These are phyloP conservation scores for Xenosphaeropsis pyriputrescens DNA, from an alignment of 2,329 filamentous ascomycete species.

Conservation along the genomic window DNA sequence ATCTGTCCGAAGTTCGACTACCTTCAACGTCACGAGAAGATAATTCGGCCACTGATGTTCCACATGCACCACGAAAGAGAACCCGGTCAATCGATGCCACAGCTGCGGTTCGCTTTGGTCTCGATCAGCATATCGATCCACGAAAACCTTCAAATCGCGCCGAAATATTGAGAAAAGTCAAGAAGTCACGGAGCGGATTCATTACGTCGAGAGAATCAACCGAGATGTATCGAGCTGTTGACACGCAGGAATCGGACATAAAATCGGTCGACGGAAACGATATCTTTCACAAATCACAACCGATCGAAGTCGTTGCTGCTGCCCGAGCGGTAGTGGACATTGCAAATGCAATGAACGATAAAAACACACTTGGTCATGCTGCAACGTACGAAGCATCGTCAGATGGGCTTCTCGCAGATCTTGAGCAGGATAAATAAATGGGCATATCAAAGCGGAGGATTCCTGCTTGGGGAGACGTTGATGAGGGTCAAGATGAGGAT, in stretches of 20 bases:
- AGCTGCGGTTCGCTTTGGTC: conserved; percentile 13
- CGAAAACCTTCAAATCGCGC: conserved; percentile 7
- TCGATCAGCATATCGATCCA: conserved; percentile 11
- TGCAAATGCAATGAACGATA: too few species aligned
- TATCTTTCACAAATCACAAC: conserved; percentile 4
- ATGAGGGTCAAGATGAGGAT: too few species aligned
- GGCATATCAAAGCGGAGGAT: too few species aligned
- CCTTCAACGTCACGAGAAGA: conserved; percentile 1
- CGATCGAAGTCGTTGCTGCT: too few species aligned
- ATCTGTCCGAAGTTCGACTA: conserved; percentile 5
- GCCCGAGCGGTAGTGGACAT: too few species aligned
- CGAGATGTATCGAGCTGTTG: neutral
- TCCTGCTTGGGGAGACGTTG: too few species aligned
- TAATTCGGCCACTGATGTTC: conserved; percentile 1
- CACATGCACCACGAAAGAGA: neutral
- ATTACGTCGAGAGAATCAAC: neutral
- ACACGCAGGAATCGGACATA: neutral
- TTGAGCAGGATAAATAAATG: too few species aligned
- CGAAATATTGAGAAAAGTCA: conserved; percentile 9
- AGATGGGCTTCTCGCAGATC: too few species aligned
- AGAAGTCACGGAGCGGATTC: conserved; percentile 8
- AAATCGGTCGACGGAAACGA: conserved; percentile 6
- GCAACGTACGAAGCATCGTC: too few species aligned
- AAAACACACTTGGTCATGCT: too few species aligned
- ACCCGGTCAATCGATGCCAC: conserved; percentile 6